Conservation (phyloP, 768 basidiomycete genomes). For the Erythrobasidium yunnanense region DNA sequence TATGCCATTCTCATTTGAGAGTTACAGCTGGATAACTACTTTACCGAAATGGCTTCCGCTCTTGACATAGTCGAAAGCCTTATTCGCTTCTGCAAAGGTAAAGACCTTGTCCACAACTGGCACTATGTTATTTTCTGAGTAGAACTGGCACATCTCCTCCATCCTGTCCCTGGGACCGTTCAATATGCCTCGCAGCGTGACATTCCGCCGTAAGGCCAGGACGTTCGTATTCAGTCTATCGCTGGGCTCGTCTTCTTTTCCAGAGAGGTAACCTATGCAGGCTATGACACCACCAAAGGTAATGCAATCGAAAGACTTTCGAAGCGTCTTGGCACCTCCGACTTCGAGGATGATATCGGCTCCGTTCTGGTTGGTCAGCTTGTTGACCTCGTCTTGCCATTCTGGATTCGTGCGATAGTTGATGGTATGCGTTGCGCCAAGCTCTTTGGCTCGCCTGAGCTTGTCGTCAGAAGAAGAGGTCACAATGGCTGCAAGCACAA, state of each 20-base stretch:
- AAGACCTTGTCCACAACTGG: constrained; percentile 55
- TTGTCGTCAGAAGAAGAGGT: constrained; percentile 20
- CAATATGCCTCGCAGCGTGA: not conserved
- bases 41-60: constrained; percentile 56
- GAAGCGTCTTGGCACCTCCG: constrained; percentile 5
- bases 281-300: not conserved
- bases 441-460: not conserved
- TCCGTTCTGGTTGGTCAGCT: not conserved
- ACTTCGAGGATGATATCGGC: constrained; percentile 2
- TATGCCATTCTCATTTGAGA: not conserved
- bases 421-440: constrained; percentile 7
- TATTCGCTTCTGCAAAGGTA: constrained; percentile 49
- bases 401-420: constrained; percentile 2
- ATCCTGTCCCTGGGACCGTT: not conserved
- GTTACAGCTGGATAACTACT: constrained; percentile 49
- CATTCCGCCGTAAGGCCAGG: not conserved
- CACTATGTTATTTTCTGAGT: constrained; percentile 35
- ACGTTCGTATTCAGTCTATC: not conserved
- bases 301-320: constrained; percentile 14
- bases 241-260: not conserved
- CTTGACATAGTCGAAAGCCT: constrained; percentile 51
- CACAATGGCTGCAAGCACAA: not conserved
- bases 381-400: constrained; percentile 1
- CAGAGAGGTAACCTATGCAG: not conserved
- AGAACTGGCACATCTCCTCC: not conserved